Percentiles rank a stretch among this genome's conserved stretches.
phyloP scores from a whole-genome alignment of 2,329 filamentous ascomycete species.

The Calonectria naviculata region DNA sequence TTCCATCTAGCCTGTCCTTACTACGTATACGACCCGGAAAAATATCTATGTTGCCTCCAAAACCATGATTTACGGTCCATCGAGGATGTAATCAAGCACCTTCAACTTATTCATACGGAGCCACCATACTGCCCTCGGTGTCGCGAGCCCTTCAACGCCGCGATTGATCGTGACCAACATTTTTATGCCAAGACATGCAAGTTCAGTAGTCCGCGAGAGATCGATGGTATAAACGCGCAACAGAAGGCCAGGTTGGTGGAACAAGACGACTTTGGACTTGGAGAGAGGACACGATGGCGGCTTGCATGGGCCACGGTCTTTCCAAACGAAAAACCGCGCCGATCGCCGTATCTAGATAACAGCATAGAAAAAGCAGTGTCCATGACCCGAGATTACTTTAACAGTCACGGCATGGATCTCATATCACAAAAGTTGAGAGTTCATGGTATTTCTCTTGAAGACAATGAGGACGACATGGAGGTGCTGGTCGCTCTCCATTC shows the following conservation, averaged over 20 bases:
- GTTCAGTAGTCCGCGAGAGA: not conserved
- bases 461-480: not conserved
- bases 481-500: not conserved
- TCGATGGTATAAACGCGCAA: not conserved
- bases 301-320: not conserved
- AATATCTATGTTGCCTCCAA: not conserved
- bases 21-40: not conserved
- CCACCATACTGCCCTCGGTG: constrained; percentile 2
- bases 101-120: not conserved
- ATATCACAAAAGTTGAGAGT: not conserved
- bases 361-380: not conserved
- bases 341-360: not conserved
- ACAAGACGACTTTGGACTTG: not conserved
- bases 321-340: not conserved
- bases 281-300: not conserved
- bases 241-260: not conserved
- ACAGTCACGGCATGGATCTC: not conserved
- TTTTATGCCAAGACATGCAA: not conserved
- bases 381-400: not conserved
- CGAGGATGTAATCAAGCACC: not conserved
- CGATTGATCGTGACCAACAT: not conserved
- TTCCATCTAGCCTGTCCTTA: not conserved
- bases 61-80: not conserved
- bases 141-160: not conserved
- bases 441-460: not conserved